phyloP scores from a whole-genome alignment of 2,329 filamentous ascomycete species.

The Colletotrichum karsti region DNA sequence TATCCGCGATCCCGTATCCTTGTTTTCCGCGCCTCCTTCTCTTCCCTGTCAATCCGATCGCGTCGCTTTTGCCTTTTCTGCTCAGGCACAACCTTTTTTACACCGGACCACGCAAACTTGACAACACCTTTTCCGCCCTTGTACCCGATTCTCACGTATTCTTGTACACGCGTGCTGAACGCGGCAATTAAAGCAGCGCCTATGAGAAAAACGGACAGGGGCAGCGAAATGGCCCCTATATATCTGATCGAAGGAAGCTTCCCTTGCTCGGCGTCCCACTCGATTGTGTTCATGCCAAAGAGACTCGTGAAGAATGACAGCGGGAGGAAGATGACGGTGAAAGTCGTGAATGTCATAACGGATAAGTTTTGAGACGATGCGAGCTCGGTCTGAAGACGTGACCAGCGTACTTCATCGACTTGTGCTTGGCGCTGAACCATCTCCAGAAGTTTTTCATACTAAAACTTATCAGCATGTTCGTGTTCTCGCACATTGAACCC shows the following conservation, averaged over 20 bases:
- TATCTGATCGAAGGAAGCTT: conserved; percentile 51
- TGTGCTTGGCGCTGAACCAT: conserved; percentile 74
- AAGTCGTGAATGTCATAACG: conserved; percentile 73
- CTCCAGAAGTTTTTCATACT: conserved; percentile 70
- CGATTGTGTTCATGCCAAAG: conserved; percentile 71
- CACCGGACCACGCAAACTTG: background rate
- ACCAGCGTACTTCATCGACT: conserved; percentile 71
- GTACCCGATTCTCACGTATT: conserved; percentile 37
- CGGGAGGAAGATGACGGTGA: conserved; percentile 70
- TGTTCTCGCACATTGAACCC: fast-evolving
- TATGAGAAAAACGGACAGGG: conserved; percentile 58
- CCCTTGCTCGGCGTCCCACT: conserved; percentile 57
- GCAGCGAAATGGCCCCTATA: conserved; percentile 59
- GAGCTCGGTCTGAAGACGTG: conserved; percentile 68
- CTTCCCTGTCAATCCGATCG: conserved; percentile 22
- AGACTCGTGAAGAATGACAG: conserved; percentile 72
- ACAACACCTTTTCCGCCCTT: background rate
- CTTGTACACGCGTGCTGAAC: conserved; percentile 58
- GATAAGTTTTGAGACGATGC: conserved; percentile 69
- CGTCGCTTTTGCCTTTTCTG: conserved; percentile 28
- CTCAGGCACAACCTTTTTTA: conserved; percentile 7
- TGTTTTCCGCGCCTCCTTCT: conserved; percentile 6
- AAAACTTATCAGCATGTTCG: background rate
- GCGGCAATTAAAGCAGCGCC: conserved; percentile 60
- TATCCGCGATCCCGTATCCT: conserved; percentile 42